A percentile compares a stretch with the other conserved stretches of the same genome.
These are phyloP conservation scores for Globisporangium mamillatum DNA, from an alignment of 352 stramenopile species.

Conservation along the genomic window DNA sequence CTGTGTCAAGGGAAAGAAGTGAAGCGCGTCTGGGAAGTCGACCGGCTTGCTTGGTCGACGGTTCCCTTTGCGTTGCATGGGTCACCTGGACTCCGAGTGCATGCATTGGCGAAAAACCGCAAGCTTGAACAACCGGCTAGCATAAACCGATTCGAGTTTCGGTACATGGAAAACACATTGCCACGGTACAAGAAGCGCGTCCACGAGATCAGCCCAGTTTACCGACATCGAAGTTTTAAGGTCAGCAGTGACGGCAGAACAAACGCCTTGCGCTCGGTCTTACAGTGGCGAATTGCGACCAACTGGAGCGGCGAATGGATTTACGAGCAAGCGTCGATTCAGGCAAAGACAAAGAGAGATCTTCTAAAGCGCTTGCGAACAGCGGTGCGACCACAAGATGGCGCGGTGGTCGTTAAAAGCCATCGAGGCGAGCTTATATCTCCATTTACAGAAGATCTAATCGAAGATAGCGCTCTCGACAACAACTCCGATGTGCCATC, in stretches of 20 bases:
- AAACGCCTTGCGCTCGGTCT: conserved; percentile 26
- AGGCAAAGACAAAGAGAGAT: conserved; percentile 28
- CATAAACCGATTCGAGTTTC: conserved; percentile 50
- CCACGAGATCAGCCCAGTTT: conserved; percentile 50
- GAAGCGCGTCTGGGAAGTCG: conserved; percentile 49
- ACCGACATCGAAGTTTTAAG: conserved; percentile 40
- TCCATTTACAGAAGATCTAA: conserved; percentile 14
- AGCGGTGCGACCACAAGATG: conserved; percentile 22
- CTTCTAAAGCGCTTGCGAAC: conserved; percentile 42
- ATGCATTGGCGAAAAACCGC: conserved; percentile 38
- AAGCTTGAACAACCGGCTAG: conserved; percentile 28
- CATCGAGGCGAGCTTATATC: conserved; percentile 49
- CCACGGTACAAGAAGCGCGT: conserved; percentile 63
- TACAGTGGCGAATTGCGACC: conserved; percentile 46
- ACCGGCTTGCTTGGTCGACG: conserved; percentile 53
- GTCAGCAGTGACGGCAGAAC: conserved; percentile 21
- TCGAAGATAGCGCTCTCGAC: background rate
- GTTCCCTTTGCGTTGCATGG: conserved; percentile 57
- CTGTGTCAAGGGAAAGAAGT: conserved; percentile 51
- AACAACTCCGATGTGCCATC: background rate
- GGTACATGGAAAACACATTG: conserved; percentile 57
- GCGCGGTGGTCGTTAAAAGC: conserved; percentile 43
- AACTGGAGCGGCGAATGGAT: conserved; percentile 70
- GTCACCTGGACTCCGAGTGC: conserved; percentile 40
- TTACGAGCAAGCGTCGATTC: conserved; percentile 39